phyloP scores from a whole-genome alignment of 768 basidiomycete species.

The Boletus rubroflammeus region DNA sequence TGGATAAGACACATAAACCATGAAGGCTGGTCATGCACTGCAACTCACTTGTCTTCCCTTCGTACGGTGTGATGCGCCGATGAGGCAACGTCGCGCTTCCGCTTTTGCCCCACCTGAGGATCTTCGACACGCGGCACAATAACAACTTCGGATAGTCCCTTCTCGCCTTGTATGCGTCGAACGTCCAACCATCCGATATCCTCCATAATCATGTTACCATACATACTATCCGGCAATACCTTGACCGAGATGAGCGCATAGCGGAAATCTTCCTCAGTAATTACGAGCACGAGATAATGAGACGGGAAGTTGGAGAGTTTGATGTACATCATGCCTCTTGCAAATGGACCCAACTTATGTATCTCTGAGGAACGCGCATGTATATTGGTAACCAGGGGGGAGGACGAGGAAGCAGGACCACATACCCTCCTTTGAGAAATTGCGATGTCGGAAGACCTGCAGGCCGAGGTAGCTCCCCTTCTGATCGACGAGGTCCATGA shows the following conservation, averaged over 20 bases:
- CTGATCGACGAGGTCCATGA: slow-evolving; percentile 76
- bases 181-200: slow-evolving; percentile 81
- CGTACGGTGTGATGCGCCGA: slow-evolving; percentile 6
- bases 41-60: slow-evolving; percentile 30
- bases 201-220: slow-evolving; percentile 61
- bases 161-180: slow-evolving; percentile 55
- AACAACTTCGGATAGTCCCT: slow-evolving; percentile 18
- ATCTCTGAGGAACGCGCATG: slow-evolving; percentile 45
- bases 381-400: not conserved
- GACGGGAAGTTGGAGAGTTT: slow-evolving; percentile 72
- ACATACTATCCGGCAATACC: slow-evolving; percentile 50
- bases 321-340: slow-evolving; percentile 67
- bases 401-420: slow-evolving; percentile 1
- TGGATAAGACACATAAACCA: not conserved
- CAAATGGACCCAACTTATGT: slow-evolving; percentile 61
- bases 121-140: slow-evolving; percentile 17
- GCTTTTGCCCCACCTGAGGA: slow-evolving; percentile 25
- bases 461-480: slow-evolving; percentile 86
- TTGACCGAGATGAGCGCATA: slow-evolving; percentile 78
- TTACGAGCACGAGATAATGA: slow-evolving; percentile 83
- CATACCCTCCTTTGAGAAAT: slow-evolving; percentile 63
- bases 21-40: not conserved
- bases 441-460: slow-evolving; percentile 63
- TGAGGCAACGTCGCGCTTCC: slow-evolving; percentile 24
- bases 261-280: slow-evolving; percentile 72